Conservation (phyloP, 2,329 filamentous ascomycete genomes). For the Zymoseptoria tritici region DNA sequence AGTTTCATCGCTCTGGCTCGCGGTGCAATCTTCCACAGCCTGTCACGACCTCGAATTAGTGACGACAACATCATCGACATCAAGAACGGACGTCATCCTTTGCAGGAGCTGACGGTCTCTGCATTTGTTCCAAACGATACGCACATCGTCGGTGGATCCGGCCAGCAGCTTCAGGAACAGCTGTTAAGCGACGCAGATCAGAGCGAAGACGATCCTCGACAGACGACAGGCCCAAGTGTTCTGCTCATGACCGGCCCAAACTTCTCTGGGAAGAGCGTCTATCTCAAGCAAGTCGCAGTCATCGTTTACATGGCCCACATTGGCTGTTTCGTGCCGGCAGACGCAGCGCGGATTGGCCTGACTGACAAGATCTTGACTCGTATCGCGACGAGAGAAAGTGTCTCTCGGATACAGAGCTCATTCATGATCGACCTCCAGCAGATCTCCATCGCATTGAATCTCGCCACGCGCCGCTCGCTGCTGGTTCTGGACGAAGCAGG, state of each 20-base stretch:
- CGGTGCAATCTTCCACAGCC: constrained; percentile 67
- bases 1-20: constrained; percentile 72
- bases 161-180: constrained; percentile 9
- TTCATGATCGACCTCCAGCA: constrained; percentile 85
- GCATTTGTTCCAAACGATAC: constrained; percentile 81
- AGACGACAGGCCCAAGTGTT: constrained; percentile 50
- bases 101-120: constrained; percentile 77
- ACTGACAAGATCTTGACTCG: constrained; percentile 90
- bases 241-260: constrained; percentile 87
- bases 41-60: constrained; percentile 63
- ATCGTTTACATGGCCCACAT: constrained; percentile 90
- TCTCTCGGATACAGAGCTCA: constrained; percentile 57
- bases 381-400: constrained; percentile 65
- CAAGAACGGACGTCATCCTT: constrained; percentile 69
- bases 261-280: constrained; percentile 93
- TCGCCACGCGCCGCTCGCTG: constrained; percentile 68
- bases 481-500: constrained; percentile 91
- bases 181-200: background rate
- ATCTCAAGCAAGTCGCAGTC: constrained; percentile 84
- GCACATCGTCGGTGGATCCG: constrained; percentile 55
- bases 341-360: constrained; percentile 67
- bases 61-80: constrained; percentile 65
- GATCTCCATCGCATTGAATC: constrained; percentile 65
- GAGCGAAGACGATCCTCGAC: background rate
- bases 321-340: constrained; percentile 83